A percentile compares a stretch with the other conserved stretches of the same genome.
Conservation (phyloP, 2,329 filamentous ascomycete species). For the Beauveria varroae region DNA sequence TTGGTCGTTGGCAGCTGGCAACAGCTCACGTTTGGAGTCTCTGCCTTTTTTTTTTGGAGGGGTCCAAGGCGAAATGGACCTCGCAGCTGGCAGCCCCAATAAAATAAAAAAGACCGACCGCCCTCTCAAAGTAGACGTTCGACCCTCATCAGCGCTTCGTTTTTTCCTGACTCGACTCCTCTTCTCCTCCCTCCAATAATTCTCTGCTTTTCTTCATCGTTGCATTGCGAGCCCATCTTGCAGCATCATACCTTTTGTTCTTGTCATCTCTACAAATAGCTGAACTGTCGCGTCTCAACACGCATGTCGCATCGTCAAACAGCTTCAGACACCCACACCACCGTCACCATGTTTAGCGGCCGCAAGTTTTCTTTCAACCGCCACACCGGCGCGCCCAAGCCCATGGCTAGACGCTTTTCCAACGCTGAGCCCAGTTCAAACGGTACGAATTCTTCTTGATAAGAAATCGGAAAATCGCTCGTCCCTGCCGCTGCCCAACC, state of each 20-base stretch:
- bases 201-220: neutral
- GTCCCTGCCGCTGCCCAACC: slow-evolving; percentile 5
- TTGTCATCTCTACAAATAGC: neutral
- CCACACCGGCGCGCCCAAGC: slow-evolving; percentile 54
- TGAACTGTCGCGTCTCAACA: neutral
- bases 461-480: neutral
- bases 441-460: slow-evolving; percentile 37
- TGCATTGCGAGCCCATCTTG: neutral
- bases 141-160: slow-evolving; percentile 5
- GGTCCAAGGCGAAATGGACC: neutral
- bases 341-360: slow-evolving; percentile 38
- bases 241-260: neutral
- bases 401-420: slow-evolving; percentile 48
- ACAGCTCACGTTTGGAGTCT: neutral
- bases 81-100: neutral
- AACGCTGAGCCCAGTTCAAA: slow-evolving; percentile 48
- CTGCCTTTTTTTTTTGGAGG: neutral
- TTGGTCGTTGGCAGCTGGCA: neutral
- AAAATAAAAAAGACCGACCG: neutral
- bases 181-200: neutral
- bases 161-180: slow-evolving; percentile 7
- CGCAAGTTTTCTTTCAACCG: slow-evolving; percentile 63
- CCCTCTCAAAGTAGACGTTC: neutral
- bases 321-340: neutral
- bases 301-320: neutral